A percentile compares a stretch with the other conserved stretches of the same genome.
These are phyloP conservation scores for Eimeria maxima DNA, from an alignment of 169 alveolate species.

Conservation along the genomic window DNA sequence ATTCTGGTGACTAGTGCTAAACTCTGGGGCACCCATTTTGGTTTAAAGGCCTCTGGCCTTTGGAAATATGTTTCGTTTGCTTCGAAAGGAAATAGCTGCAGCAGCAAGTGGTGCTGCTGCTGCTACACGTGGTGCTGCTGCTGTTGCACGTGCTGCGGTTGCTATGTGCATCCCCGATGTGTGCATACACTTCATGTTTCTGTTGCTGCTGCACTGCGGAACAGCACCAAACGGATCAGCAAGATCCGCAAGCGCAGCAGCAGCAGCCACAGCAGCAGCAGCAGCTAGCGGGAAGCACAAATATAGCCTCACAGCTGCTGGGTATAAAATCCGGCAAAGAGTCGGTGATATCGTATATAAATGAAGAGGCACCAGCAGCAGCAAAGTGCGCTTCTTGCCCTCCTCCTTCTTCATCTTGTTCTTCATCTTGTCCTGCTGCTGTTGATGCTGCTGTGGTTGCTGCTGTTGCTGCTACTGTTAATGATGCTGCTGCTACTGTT, in stretches of 20 bases:
- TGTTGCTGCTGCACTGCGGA: conserved; percentile 26
- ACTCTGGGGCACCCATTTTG: not conserved
- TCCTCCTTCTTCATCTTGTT: no score
- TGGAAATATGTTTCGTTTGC: conserved; percentile 11
- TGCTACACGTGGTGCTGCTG: not conserved
- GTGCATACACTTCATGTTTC: no score
- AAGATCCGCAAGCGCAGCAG: not conserved
- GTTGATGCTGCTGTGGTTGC: not conserved
- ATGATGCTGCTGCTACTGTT: not conserved
- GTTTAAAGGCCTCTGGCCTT: conserved; percentile 3
- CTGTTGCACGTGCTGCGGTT: not conserved
- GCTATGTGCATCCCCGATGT: not conserved
- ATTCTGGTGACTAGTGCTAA: not conserved
- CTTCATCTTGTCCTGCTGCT: not conserved
- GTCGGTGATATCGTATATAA: not conserved
- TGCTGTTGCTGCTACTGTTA: not conserved
- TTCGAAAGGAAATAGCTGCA: not conserved
- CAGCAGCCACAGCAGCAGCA: conserved; percentile 19
- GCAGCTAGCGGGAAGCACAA: not conserved
- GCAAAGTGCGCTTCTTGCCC: not conserved
- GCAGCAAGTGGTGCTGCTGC: conserved; percentile 46
- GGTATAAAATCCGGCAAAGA: not conserved
- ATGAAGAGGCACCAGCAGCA: not conserved
- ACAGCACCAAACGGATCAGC: not conserved
- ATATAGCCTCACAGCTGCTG: conserved; percentile 17